A percentile compares a stretch with the other conserved stretches of the same genome.
phyloP scores from a whole-genome alignment of 768 basidiomycete genomes.

The Boletus rufocinnamomeus region DNA sequence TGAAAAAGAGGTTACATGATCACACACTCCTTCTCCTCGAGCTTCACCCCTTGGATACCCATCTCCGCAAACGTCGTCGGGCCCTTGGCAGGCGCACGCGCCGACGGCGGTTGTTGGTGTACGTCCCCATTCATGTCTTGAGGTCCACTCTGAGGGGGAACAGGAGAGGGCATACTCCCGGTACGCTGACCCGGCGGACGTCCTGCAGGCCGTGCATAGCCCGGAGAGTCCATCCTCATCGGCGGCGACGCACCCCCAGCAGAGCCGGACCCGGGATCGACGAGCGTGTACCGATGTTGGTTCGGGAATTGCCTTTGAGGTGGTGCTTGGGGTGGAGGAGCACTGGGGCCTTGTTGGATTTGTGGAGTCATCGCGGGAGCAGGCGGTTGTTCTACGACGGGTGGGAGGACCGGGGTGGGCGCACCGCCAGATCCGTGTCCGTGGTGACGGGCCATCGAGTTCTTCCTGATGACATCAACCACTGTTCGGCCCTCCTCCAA shows the following conservation, averaged over 20 bases:
- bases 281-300: conserved; percentile 50
- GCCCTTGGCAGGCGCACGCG: conserved; percentile 33
- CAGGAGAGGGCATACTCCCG: conserved; percentile 23
- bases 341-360: background rate
- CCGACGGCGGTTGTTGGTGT: conserved; percentile 13
- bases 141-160: conserved; percentile 7
- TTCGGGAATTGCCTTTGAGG: conserved; percentile 33
- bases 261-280: conserved; percentile 40
- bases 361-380: conserved; percentile 2
- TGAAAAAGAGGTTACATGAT: conserved; percentile 66
- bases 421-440: conserved; percentile 16
- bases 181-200: conserved; percentile 35
- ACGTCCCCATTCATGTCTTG: background rate
- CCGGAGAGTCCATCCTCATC: conserved; percentile 23
- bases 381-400: conserved; percentile 22
- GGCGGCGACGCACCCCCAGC: conserved; percentile 14
- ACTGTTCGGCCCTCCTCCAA: conserved; percentile 45
- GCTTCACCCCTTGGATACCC: conserved; percentile 80
- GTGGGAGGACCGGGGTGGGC: background rate
- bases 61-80: conserved; percentile 91
- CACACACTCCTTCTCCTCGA: conserved; percentile 81
- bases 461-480: conserved; percentile 57
- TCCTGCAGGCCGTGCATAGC: conserved; percentile 32
- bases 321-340: conserved; percentile 5
- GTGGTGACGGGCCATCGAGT: conserved; percentile 38